These are phyloP conservation scores for Sindora glabra DNA, from an alignment of 306 rosid genomes.

Conservation along the genomic window DNA sequence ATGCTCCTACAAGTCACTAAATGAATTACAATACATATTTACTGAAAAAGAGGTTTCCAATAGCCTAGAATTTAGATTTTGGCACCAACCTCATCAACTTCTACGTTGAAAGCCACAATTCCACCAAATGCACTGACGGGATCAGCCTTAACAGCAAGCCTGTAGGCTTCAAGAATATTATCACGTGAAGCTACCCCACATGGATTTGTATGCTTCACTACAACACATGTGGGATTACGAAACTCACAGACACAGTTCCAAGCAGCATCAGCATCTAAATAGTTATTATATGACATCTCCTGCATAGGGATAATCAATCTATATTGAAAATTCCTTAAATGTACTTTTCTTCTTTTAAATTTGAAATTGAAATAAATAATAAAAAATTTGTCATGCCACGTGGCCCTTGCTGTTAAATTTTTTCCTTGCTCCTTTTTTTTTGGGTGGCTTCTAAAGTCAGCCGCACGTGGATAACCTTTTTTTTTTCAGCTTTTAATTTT, in stretches of 20 bases:
- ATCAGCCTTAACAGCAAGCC: slow-evolving; percentile 84
- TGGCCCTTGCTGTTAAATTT: no score
- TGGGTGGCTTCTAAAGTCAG: no score
- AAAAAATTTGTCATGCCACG: no score
- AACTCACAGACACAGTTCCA: slow-evolving; percentile 95
- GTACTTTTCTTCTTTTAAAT: no score
- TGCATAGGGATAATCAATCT: slow-evolving; percentile 42
- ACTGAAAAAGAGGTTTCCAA: background rate
- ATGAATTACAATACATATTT: background rate
- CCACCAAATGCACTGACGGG: slow-evolving; percentile 99
- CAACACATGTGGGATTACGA: slow-evolving; percentile 67
- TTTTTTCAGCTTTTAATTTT: no score
- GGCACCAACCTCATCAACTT: slow-evolving; percentile 75
- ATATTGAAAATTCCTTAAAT: no score
- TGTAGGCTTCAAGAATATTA: slow-evolving; percentile 85
- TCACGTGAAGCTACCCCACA: slow-evolving; percentile 93
- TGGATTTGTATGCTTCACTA: slow-evolving; percentile 92
- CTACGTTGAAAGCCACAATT: slow-evolving; percentile 81
- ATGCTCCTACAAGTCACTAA: background rate
- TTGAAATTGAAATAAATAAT: no score
- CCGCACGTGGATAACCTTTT: no score
- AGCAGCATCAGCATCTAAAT: slow-evolving; percentile 93
- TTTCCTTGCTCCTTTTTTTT: no score
- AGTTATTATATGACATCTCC: slow-evolving; percentile 93
- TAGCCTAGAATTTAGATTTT: background rate